Percentiles rank a stretch among this genome's conserved stretches.
Evolutionary conservation across 164 flowering plant species (phyloP).

Genomic region (Piper longum): DNA sequence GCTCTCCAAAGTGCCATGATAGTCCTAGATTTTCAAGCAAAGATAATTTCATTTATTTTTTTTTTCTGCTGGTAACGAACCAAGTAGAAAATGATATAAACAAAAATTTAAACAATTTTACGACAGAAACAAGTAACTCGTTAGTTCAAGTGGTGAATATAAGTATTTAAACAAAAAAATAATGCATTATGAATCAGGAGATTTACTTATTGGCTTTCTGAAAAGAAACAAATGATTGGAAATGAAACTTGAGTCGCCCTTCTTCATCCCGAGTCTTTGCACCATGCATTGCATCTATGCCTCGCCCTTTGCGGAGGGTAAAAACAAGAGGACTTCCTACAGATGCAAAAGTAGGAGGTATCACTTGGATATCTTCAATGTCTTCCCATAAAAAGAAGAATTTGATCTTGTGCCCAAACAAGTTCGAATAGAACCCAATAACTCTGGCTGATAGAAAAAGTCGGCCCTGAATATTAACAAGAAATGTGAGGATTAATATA

Average conservation of each 20-base stretch:
- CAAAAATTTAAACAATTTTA: too few relatives aligned
- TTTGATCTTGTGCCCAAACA: constrained; percentile 83
- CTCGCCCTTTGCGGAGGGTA: constrained; percentile 66
- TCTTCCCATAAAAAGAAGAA: constrained; percentile 98
- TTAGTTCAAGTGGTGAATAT: background rate
- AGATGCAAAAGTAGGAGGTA: constrained; percentile 63
- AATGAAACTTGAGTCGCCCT: constrained; percentile 87
- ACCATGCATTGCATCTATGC: constrained; percentile 84
- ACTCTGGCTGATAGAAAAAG: constrained; percentile 82
- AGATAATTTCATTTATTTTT: too few relatives aligned
- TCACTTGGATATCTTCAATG: constrained; percentile 74
- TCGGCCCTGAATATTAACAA: constrained; percentile 60
- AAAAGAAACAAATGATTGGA: constrained; percentile 91
- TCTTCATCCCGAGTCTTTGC: constrained; percentile 76
- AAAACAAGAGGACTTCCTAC: constrained; percentile 90
- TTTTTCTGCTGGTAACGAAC: too few relatives aligned
- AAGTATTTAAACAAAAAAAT: too few relatives aligned
- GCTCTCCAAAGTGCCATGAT: constrained; percentile 95
- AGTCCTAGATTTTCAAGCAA: constrained; percentile 36
- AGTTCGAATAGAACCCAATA: constrained; percentile 76
- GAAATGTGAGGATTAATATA: background rate
- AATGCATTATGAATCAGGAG: background rate
- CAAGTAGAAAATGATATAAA: background rate
- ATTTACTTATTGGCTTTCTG: constrained; percentile 66
- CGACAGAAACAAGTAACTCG: background rate